These are phyloP conservation scores for Calocera viscosa DNA, from an alignment of 768 basidiomycete genomes.

Conservation along the genomic window DNA sequence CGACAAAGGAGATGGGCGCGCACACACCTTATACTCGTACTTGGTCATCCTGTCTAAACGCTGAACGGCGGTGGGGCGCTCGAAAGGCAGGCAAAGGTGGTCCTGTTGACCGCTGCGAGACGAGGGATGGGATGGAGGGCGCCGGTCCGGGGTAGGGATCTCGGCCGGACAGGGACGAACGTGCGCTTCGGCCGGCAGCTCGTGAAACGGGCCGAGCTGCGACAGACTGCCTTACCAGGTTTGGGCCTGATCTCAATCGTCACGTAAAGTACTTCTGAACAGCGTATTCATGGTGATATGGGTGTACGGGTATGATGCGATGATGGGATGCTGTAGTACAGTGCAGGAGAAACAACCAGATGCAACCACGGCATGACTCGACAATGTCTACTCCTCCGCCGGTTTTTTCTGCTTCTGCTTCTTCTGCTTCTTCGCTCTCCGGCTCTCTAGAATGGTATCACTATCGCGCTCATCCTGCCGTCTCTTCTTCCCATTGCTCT, in stretches of 20 bases:
- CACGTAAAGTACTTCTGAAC: too few relatives aligned
- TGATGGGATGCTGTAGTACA: too few relatives aligned
- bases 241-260: too few relatives aligned
- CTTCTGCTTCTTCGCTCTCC: conserved; percentile 2
- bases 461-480: background rate
- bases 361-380: too few relatives aligned
- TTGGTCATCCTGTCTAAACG: background rate
- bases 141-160: background rate
- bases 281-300: too few relatives aligned
- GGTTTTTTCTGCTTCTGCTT: background rate
- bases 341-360: too few relatives aligned
- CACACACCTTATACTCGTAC: background rate
- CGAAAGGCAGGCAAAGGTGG: background rate
- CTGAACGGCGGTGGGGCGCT: background rate
- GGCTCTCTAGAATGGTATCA: background rate
- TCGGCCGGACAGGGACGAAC: background rate
- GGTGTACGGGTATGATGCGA: too few relatives aligned
- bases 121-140: background rate
- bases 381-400: background rate
- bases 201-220: background rate
- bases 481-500: background rate
- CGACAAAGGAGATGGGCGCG: background rate
- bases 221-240: background rate
- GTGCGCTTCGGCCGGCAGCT: background rate
- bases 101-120: background rate